Evolutionary conservation across 805 yeast species (phyloP).

Genomic region (Starmerella apis): DNA sequence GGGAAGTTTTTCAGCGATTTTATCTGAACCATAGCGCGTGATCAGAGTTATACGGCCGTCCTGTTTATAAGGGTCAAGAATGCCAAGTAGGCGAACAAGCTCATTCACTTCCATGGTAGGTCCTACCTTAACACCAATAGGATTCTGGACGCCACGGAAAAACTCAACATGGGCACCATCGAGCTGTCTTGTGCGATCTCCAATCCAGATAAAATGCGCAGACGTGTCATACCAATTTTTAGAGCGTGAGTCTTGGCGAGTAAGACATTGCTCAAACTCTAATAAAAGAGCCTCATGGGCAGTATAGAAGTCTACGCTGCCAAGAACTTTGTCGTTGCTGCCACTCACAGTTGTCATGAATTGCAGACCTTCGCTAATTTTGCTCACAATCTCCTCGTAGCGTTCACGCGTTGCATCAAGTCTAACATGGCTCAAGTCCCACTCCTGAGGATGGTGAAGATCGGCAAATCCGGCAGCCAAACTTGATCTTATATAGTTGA

Average conservation of each 20-base stretch:
- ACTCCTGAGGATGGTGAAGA: slow-evolving; percentile 33
- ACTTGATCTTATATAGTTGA: slow-evolving; percentile 34
- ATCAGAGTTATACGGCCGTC: slow-evolving; percentile 36
- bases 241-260: slow-evolving; percentile 29
- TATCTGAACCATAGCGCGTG: slow-evolving; percentile 36
- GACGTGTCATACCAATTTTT: slow-evolving; percentile 35
- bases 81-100: slow-evolving; percentile 32
- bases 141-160: slow-evolving; percentile 36
- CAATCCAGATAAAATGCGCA: slow-evolving; percentile 38
- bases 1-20: slow-evolving; percentile 33
- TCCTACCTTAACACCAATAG: slow-evolving; percentile 38
- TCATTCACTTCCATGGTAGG: slow-evolving; percentile 35
- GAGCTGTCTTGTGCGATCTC: slow-evolving; percentile 37
- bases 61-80: slow-evolving; percentile 34
- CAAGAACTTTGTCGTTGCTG: slow-evolving; percentile 23
- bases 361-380: slow-evolving; percentile 32
- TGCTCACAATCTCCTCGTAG: slow-evolving; percentile 33
- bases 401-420: slow-evolving; percentile 32
- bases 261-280: slow-evolving; percentile 36
- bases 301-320: slow-evolving; percentile 34
- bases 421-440: slow-evolving; percentile 37
- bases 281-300: slow-evolving; percentile 37
- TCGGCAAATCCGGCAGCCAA: slow-evolving; percentile 36
- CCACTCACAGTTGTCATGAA: slow-evolving; percentile 37
- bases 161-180: slow-evolving; percentile 41